Evolutionary conservation across 129 eudicot genomes (phyloP), one percentile per base, ranked within the genome.

Genomic region (Heracleum sosnowskyi): DNA sequence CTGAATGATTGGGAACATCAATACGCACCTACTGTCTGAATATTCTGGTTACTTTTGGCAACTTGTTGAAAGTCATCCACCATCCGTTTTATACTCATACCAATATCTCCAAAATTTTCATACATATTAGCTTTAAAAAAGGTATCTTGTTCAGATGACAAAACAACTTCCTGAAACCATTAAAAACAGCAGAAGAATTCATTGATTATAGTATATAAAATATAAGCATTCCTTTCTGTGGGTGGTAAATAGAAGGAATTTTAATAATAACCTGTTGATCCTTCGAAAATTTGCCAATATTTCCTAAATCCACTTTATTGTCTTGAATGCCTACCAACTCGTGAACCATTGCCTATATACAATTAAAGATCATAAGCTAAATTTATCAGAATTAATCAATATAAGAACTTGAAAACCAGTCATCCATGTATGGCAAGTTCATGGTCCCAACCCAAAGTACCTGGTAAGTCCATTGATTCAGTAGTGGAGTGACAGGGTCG

Each of bases 391-490:
- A 69, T n/a, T 72, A 37, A 37, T 36, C 81, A 37, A 44, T 39
- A 46, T 55, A 76, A 28, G 24, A 68, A 40, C 51, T 64, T 46
- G 4, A 80, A 77, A 18, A 79, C 9, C 42, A 63, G 55, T 26
- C 9, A 42, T 40, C 76, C 34, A 72, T 29, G 29, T 41, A 28
- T 26, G 71, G 35, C 70, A 76, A 34, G 40, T 57, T 11, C 24
- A 47, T 45, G n/a, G 41, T 76, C 72, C 39, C 20, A 46, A 49
- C 26, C 13, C 76, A 73, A 66, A 69, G 84, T 66, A 96, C 99
- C 99, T 96, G 97, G 83, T 96, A 96, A 28, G 99, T 92, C 99
- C 99, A 96, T 53, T 92, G 99, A 83, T 96, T 92, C 70, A 96
- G 95, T 74, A 96, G 85, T 39, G 99, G 97, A 78, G 97, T 89